These are phyloP conservation scores for Fusarium phyllophilum DNA, from an alignment of 2,329 filamentous ascomycete genomes.

Conservation along the genomic window DNA sequence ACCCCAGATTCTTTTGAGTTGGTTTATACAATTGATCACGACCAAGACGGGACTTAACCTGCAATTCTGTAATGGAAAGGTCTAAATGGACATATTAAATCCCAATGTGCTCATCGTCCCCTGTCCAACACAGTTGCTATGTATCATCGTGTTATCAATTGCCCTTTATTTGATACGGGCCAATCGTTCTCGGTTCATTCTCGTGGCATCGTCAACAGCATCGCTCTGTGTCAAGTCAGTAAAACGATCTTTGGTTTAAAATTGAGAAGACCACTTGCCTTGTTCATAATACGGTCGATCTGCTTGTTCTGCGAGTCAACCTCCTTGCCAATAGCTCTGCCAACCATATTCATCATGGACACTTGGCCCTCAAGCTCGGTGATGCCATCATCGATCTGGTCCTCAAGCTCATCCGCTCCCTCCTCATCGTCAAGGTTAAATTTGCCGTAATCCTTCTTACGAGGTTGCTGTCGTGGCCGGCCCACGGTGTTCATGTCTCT, in stretches of 20 bases:
- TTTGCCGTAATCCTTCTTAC: conserved; percentile 63
- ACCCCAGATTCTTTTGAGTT: neutral
- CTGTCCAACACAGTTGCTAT: conserved; percentile 8
- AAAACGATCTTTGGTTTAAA: neutral
- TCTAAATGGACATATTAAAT: conserved; percentile 13
- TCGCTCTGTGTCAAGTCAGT: conserved; percentile 71
- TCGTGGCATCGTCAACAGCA: conserved; percentile 81
- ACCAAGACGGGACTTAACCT: neutral
- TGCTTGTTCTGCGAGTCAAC: conserved; percentile 79
- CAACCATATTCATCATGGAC: conserved; percentile 76
- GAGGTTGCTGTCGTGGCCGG: conserved; percentile 44
- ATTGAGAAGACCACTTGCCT: conserved; percentile 63
- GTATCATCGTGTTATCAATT: neutral
- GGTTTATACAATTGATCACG: conserved; percentile 2
- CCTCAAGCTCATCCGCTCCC: conserved; percentile 56
- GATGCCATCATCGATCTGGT: conserved; percentile 66
- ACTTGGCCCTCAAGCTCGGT: conserved; percentile 78
- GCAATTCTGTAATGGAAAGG: neutral
- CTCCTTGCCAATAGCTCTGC: conserved; percentile 78
- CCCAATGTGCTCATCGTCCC: conserved; percentile 1
- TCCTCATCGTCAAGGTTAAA: conserved; percentile 83
- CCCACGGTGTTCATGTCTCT: conserved; percentile 51
- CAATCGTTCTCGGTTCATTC: conserved; percentile 78
- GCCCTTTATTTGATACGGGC: conserved; percentile 64
- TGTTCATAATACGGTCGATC: conserved; percentile 80